Base-by-base conservation (phyloP, 805 yeast genomes). In the Hanseniaspora guilliermondii region DNA sequence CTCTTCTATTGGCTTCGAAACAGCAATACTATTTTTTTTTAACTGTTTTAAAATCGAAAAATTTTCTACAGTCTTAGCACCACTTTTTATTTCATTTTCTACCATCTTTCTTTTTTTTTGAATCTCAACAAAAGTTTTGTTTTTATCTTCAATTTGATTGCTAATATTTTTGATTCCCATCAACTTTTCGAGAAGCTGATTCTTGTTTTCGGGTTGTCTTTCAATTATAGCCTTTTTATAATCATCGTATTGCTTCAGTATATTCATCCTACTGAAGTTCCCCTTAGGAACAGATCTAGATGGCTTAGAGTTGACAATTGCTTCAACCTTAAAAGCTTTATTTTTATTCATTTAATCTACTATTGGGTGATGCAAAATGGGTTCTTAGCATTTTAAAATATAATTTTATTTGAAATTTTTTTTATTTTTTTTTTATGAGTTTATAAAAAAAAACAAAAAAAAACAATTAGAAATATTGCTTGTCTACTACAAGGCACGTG, bases 81-180 rank as follows among this genome's bases (percentile, higher is more conserved):
- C 67, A 27, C 9, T 45, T 37, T 59, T 67, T 53, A 66, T 61
- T 55, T 55, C 58, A 22, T 33, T 56, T 57, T 64, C 73, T 54
- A 59, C 57, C n/a, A 47, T 37, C 39, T 61, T 70, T 58, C 69
- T 64, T 54, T 59, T 58, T 6, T 57, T 58, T 40, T 70, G 67
- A 14, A 72, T 52, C 0, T 59, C 55, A 27, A 67, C 64, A 25
- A 71, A 53, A 3, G 62, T 53, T 5, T 53, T 30, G 12, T 61
- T 60, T 2, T 63, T 33, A 0, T 37, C 19, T 44, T 61, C 67
- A 22, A 64, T 58, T 0, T 55, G 35, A 2, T 60, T 59, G 41
- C 67, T 67, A 3, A 62, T 58, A 1, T 57, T 47, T n/a, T 68
- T 66, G 9, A 75, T 39, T 0, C 56, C 42, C 5, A 66, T 58